Percentiles rank a stretch among this genome's conserved stretches.
These are phyloP conservation scores for Sequoia sempervirens DNA, from an alignment of 75 land plant genomes.

Conservation along the genomic window DNA sequence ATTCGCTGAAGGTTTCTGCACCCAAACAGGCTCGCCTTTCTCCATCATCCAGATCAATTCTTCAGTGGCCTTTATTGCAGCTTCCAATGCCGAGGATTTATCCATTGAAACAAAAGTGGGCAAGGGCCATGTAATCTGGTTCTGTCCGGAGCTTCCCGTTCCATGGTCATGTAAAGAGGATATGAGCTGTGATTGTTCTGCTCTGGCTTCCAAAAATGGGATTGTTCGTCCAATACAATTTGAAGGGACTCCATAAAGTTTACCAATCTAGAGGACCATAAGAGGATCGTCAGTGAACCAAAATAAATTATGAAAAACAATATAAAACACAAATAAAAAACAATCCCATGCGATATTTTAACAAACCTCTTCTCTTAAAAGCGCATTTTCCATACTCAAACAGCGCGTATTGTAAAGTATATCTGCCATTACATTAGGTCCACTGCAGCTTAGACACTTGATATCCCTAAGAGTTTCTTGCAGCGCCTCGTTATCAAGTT, in stretches of 20 bases:
- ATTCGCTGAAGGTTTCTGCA: slow-evolving; percentile 13
- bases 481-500: no score
- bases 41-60: slow-evolving; percentile 43
- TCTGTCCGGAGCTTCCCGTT: slow-evolving; percentile 20
- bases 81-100: slow-evolving; percentile 44
- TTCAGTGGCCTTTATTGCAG: slow-evolving; percentile 46
- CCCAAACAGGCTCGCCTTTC: slow-evolving; percentile 59
- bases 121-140: slow-evolving; percentile 6
- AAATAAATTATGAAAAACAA: background rate
- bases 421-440: no score
- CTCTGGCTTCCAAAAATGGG: background rate
- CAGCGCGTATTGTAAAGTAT: no score
- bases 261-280: slow-evolving; percentile 41
- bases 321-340: no score
- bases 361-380: no score
- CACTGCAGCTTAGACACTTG: no score
- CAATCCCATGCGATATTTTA: no score
- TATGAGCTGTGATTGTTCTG: slow-evolving; percentile 17
- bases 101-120: slow-evolving; percentile 36
- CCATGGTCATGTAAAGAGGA: slow-evolving; percentile 48
- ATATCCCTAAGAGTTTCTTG: no score
- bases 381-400: no score
- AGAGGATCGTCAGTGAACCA: background rate
- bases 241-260: slow-evolving; percentile 56
- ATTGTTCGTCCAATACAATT: slow-evolving; percentile 67